These are phyloP conservation scores for Linaria vulgaris DNA, from an alignment of 257 asterid species.

Conservation along the genomic window DNA sequence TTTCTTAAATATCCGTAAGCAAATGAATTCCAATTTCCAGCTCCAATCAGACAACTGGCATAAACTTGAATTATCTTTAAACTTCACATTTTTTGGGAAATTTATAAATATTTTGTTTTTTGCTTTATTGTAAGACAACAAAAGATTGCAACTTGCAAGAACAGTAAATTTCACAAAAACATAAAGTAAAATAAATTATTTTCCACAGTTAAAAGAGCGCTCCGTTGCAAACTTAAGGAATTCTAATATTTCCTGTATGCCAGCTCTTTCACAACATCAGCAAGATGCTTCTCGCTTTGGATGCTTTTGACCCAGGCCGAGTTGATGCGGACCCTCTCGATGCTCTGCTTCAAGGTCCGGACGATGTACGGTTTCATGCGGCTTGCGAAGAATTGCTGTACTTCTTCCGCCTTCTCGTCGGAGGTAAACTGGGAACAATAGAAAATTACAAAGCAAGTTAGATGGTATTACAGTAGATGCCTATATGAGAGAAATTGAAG, in stretches of 20 bases:
- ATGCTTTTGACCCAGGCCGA: conserved; percentile 81
- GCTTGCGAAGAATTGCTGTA: conserved; percentile 67
- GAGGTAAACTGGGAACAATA: conserved; percentile 56
- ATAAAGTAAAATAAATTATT: background rate
- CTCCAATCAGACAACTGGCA: no score
- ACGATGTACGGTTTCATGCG: conserved; percentile 76
- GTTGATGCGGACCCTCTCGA: conserved; percentile 71
- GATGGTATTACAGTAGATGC: background rate
- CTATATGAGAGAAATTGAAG: background rate
- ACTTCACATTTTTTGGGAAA: no score
- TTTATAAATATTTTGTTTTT: background rate
- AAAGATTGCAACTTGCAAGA: background rate
- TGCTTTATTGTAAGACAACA: background rate
- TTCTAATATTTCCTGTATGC: conserved; percentile 60
- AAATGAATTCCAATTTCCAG: no score
- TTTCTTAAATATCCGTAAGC: no score
- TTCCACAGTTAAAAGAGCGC: background rate
- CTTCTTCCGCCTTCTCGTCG: conserved; percentile 70
- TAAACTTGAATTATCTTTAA: no score
- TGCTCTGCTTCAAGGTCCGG: conserved; percentile 90
- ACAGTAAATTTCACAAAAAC: background rate
- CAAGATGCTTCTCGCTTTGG: conserved; percentile 60
- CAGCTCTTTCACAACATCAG: conserved; percentile 60
- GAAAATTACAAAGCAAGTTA: background rate
- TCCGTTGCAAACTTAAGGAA: conserved; percentile 23